Base-by-base conservation (phyloP, 306 rosid species). In the Castanea mollissima region DNA sequence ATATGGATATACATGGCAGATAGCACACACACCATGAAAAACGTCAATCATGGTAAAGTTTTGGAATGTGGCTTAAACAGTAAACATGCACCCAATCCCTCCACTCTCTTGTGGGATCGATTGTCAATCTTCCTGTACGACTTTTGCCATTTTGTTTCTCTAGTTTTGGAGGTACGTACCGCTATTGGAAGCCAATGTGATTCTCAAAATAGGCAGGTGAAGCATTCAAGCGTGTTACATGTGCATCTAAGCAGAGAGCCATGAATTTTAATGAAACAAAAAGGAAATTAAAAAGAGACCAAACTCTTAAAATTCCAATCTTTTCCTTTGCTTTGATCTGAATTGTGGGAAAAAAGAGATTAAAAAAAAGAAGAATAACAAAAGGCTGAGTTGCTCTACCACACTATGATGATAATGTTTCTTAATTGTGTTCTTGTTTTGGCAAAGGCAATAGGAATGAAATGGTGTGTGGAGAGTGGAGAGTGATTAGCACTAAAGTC, bases 401-500 rank as follows among this genome's bases (percentile, higher is more conserved):
- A 41, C 46, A 41, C 46, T 41, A 5, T 35, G 46, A 58, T 71
- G 69, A 80, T 74, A 78, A 31, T 74, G 79, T 79, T 76, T 78
- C 34, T 78, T 58, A 62, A 62, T 63, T 76, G 54, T 79, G 84
- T 75, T 63, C 49, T 41, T 57, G 76, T 85, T 78, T 78, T 52
- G 71, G 72, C 82, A 0, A 49, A 68, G 76, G 83, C 87, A 78
- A 83, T 81, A 59, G 69, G 77, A 78, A 81, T 60, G 69, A 25
- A 73, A 54, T 57, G 32, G 29, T 9, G 79, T 9, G 79, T 83
- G 74, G 79, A 71, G 5, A 49, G 46, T 35, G 41, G 11, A 44
- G 20, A 59, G 19, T 49, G 58, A 75, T 76, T 70, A 63, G 14
- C 44, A 64, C 44, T 23, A 23, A 59, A 19, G 65, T 59, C 65